Percentiles rank a stretch among this genome's conserved stretches.
Conservation (phyloP, 1,284 basidiomycete genomes). For the Lignosus rhinocerotis region DNA sequence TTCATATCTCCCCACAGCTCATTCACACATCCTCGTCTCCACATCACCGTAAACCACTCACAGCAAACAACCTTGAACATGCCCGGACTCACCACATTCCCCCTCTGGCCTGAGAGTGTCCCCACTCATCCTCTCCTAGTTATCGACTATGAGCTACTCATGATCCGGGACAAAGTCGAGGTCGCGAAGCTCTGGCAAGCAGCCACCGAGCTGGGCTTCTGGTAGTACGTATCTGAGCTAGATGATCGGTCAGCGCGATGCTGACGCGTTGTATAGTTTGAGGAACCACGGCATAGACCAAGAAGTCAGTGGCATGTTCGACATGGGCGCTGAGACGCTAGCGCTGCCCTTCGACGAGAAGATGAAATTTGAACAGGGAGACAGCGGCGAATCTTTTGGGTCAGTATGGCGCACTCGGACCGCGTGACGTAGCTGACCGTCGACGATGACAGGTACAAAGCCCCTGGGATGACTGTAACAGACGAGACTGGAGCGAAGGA, state of each 20-base stretch:
- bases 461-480: conserved; percentile 31
- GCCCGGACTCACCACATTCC: conserved; percentile 5
- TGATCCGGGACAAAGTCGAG: conserved; percentile 24
- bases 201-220: conserved; percentile 31
- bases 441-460: conserved; percentile 30
- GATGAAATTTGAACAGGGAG: conserved; percentile 39
- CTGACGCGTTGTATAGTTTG: conserved; percentile 20
- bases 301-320: conserved; percentile 36
- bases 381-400: conserved; percentile 36
- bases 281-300: conserved; percentile 39
- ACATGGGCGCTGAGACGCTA: conserved; percentile 38
- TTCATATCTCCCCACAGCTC: too few species aligned
- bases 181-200: conserved; percentile 31
- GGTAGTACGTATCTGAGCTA: conserved; percentile 27
- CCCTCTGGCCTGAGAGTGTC: conserved; percentile 35
- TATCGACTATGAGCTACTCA: conserved; percentile 33
- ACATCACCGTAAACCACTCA: too few species aligned
- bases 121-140: conserved; percentile 34
- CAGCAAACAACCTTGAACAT: neutral
- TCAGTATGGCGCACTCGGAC: conserved; percentile 12
- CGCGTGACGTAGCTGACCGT: neutral
- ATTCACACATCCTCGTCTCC: too few species aligned
- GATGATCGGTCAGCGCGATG: neutral
- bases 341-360: conserved; percentile 37
- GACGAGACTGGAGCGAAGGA: conserved; percentile 35